These are phyloP conservation scores for Eucalyptus brandiana DNA, from an alignment of 345 rosid genomes.

Conservation along the genomic window DNA sequence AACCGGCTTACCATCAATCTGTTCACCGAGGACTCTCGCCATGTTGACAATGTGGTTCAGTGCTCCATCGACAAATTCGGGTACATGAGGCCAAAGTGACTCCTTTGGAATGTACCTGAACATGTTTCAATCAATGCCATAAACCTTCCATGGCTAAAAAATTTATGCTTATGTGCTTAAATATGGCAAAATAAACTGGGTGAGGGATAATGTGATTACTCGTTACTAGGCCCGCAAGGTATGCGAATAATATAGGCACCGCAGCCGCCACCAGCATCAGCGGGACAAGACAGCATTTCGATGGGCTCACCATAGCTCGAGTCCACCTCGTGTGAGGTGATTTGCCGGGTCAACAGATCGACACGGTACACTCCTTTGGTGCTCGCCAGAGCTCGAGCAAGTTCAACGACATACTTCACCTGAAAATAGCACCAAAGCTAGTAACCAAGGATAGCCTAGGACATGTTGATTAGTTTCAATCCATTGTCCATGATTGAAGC, in stretches of 20 bases:
- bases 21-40: slow-evolving; percentile 48
- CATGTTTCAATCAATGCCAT: neutral
- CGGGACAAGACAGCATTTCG: slow-evolving; percentile 73
- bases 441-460: neutral
- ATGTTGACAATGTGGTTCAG: slow-evolving; percentile 44
- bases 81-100: slow-evolving; percentile 57
- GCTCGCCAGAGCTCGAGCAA: slow-evolving; percentile 56
- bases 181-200: neutral
- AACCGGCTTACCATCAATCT: slow-evolving; percentile 39
- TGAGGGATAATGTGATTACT: slow-evolving; percentile 5
- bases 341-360: slow-evolving; percentile 59
- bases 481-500: neutral
- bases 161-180: neutral
- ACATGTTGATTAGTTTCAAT: neutral
- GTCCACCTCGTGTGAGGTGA: slow-evolving; percentile 52
- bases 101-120: slow-evolving; percentile 56
- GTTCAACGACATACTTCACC: slow-evolving; percentile 71
- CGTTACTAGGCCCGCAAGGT: slow-evolving; percentile 47
- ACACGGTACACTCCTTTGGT: slow-evolving; percentile 49
- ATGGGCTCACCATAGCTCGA: slow-evolving; percentile 62
- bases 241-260: slow-evolving; percentile 64
- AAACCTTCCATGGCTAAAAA: neutral
- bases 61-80: slow-evolving; percentile 57
- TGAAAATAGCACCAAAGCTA: neutral
- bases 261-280: slow-evolving; percentile 48